A percentile compares a stretch with the other conserved stretches of the same genome.
Conservation (phyloP, 768 basidiomycete genomes). For the Arthromyces matolae region DNA sequence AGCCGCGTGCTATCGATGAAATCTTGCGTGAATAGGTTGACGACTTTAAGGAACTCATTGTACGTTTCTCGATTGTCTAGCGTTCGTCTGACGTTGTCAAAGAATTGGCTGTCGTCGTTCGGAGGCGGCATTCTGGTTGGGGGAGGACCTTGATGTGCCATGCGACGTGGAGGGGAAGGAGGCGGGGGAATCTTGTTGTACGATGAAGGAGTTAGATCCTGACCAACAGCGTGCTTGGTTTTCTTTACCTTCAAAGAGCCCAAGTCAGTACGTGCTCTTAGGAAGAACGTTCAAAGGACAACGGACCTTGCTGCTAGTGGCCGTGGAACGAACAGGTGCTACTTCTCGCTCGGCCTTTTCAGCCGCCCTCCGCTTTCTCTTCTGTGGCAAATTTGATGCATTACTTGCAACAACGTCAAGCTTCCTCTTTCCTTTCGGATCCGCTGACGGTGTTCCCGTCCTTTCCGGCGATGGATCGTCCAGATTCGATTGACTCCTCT, state of each 20-base stretch:
- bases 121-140: conserved; percentile 25
- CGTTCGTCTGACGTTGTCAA: conserved; percentile 80
- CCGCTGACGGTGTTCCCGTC: conserved; percentile 31
- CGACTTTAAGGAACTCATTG: conserved; percentile 92
- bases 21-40: conserved; percentile 93
- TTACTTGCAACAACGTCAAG: conserved; percentile 29
- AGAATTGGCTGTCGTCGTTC: conserved; percentile 69
- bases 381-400: conserved; percentile 49
- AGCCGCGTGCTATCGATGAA: conserved; percentile 85
- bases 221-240: conserved; percentile 34
- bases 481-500: conserved; percentile 45
- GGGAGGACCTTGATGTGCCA: conserved; percentile 19
- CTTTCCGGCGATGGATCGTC: conserved; percentile 37
- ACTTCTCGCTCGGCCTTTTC: conserved; percentile 40
- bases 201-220: conserved; percentile 36
- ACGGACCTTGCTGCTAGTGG: conserved; percentile 37
- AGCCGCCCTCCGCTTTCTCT: conserved; percentile 62
- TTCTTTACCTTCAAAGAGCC: conserved; percentile 27
- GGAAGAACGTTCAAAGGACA: conserved; percentile 5
- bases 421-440: conserved; percentile 43
- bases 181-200: conserved; percentile 38
- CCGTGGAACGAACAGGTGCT: conserved; percentile 27
- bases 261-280: background rate
- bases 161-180: conserved; percentile 23
- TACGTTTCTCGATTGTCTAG: conserved; percentile 74